Evolutionary conservation across 805 yeast species (phyloP).

Genomic region (Starmerella bombicola): DNA sequence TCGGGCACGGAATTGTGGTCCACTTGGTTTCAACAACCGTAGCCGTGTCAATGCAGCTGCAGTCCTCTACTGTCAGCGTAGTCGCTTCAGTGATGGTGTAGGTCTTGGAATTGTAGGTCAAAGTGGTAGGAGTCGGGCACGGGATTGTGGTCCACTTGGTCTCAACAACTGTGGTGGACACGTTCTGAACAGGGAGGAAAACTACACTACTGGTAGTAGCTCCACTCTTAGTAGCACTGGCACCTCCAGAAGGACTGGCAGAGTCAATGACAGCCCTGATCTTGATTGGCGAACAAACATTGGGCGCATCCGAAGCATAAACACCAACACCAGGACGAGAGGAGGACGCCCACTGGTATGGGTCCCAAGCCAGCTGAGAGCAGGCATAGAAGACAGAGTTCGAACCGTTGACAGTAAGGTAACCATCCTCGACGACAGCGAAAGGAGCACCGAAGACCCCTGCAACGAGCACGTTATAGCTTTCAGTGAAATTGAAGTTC

Average conservation of each 20-base stretch:
- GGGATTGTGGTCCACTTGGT: constrained; percentile 20
- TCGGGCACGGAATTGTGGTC: too few relatives aligned
- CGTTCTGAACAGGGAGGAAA: background rate
- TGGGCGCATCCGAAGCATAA: constrained; percentile 3
- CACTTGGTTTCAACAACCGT: too few relatives aligned
- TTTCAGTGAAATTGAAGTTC: background rate
- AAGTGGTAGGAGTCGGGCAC: constrained; percentile 23
- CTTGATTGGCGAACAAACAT: constrained; percentile 12
- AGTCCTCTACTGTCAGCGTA: constrained; percentile 43
- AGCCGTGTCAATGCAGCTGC: constrained; percentile 2
- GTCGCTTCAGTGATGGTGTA: constrained; percentile 37
- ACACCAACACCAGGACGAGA: constrained; percentile 2
- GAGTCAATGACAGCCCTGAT: constrained; percentile 2
- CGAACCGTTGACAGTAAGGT: constrained; percentile 15
- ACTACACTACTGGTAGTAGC: background rate
- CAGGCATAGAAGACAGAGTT: constrained; percentile 15
- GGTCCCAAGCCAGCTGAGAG: constrained; percentile 8
- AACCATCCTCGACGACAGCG: background rate
- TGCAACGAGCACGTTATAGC: background rate
- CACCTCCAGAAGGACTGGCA: background rate
- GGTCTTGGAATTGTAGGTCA: constrained; percentile 31
- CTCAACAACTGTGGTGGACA: constrained; percentile 11
- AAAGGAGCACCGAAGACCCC: background rate
- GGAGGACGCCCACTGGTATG: constrained; percentile 9
- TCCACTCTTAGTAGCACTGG: background rate